Evolutionary conservation across 2,329 filamentous ascomycete species (phyloP), one percentile per base, ranked within the genome.

Genomic region (Stachybotrys elegans): DNA sequence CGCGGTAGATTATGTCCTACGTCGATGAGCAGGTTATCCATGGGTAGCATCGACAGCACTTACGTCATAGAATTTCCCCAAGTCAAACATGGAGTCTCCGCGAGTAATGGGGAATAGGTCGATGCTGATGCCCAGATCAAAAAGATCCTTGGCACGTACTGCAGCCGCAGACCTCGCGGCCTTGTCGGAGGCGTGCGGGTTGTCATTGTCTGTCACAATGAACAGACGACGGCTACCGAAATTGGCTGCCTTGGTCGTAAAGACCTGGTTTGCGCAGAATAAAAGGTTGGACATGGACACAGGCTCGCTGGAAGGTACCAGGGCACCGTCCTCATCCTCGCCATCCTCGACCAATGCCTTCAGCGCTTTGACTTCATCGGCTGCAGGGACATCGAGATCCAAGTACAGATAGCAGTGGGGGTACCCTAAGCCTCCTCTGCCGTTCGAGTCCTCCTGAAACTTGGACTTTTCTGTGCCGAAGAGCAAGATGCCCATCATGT

Each of bases 211-310:
- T 0, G 93, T 97, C 44, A 98, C 88, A 50, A 98, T 81, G 66
- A 98, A 98, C n/a, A 98, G 69, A 25, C 93, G 81, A 48, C 92
- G 77, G 6, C 92, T 97, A 4, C 88, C 85, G 62, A 97, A 97
- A 58, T 96, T 97, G 16, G 93, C 83, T 0, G 93, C 91, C 61
- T 87, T 95, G 4, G 88, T 95, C 1, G 91, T 95, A 61, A 98
- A 96, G 42, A 97, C 87, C 59, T 96, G 90, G 53, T 97, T 97
- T 29, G 90, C 92, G 55, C 91, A 95, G 60, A 96, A 96, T 2
- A 98, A 74, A 3, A 98, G 77, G 56, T 91, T 95, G 9, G 88
- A 81, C 84, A 98, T 95, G 25, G 83, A 82, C 1, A 86, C 83
- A 2, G 75, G 70, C 44, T 91, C 81, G 4, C 78, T 69, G 0